A percentile compares a stretch with the other conserved stretches of the same genome.
These are phyloP conservation scores for Syncephalastrum contaminatum DNA, from an alignment of 371 early-diverging fungal genomes.

Conservation along the genomic window DNA sequence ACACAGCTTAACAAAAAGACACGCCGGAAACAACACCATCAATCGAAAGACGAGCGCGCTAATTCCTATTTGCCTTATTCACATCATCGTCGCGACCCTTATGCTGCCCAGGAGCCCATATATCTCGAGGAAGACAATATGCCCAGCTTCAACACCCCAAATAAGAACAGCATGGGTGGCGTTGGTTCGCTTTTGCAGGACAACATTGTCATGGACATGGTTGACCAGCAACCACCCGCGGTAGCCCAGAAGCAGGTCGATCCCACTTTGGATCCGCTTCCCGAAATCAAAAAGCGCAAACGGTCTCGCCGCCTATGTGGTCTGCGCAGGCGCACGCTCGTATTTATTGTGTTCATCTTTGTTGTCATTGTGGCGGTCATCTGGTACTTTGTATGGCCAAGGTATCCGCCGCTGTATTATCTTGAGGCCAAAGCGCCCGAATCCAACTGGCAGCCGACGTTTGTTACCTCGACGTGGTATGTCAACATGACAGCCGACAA, in stretches of 20 bases:
- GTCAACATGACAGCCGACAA: slow-evolving; percentile 22
- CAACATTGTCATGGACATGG: slow-evolving; percentile 39
- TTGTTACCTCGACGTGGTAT: slow-evolving; percentile 12
- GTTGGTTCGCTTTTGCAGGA: slow-evolving; percentile 40
- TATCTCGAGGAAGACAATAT: slow-evolving; percentile 37
- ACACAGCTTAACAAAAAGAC: slow-evolving; percentile 12
- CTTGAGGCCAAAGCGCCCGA: slow-evolving; percentile 14
- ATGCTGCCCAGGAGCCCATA: slow-evolving; percentile 29
- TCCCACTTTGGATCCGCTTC: slow-evolving; percentile 9
- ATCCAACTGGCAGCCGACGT: background rate
- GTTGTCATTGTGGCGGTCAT: slow-evolving; percentile 24
- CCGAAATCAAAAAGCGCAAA: slow-evolving; percentile 25
- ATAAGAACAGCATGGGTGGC: slow-evolving; percentile 13
- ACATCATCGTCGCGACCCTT: slow-evolving; percentile 30
- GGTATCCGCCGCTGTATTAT: slow-evolving; percentile 24
- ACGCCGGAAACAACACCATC: slow-evolving; percentile 12
- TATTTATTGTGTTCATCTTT: slow-evolving; percentile 29
- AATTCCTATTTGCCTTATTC: slow-evolving; percentile 49
- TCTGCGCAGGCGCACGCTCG: slow-evolving; percentile 18
- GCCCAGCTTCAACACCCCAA: slow-evolving; percentile 31
- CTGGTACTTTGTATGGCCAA: slow-evolving; percentile 50
- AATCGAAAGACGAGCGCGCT: slow-evolving; percentile 22
- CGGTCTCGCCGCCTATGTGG: slow-evolving; percentile 27
- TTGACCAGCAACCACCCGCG: slow-evolving; percentile 20
- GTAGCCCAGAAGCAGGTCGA: slow-evolving; percentile 1